Base-by-base conservation (phyloP, 2,329 filamentous ascomycete genomes). In the Curvularia spicifera region DNA sequence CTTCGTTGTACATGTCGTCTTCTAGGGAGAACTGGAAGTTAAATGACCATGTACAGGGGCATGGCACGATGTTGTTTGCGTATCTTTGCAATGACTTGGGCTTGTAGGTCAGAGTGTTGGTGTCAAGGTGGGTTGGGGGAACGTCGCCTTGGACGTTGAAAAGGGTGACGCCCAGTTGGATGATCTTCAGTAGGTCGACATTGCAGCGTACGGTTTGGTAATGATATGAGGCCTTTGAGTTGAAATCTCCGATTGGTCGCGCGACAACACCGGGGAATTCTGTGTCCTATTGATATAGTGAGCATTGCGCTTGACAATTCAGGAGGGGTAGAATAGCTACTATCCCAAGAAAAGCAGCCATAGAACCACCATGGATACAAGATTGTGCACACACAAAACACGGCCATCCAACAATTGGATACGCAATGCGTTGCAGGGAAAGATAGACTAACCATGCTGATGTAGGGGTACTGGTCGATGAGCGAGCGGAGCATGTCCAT, bases 251-350 rank as follows among this genome's bases (percentile, higher is more conserved):
- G 84, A 99, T 98, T 1, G 95, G 95, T 67, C 95, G 87, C 26
- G 94, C 92, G 52, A 99, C 94, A 52, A 99, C 93, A 56, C 95
- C 95, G n/a, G 95, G 95, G 70, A 99, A 99, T 76, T 98, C 94
- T 24, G 95, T 97, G 76, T 99, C 95, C 93, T 97, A 20, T 51
- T 29, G 18, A 13, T 18, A 42, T 31, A 39, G 59, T 73, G 51
- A 73, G 69, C 51, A 60, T 53, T 24, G 20, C 42, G 28, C 39
- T 13, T 39, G 5, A 43, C n/a, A 48, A 6, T 9, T 28, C 18
- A 29, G 33, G 45, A 46, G 43, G 35, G 33, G 52, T 47, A 56
- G 56, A 59, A 46, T 46, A 18, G 43, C 56, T 51, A 48, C 57
- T 64, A 64, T 60, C 60, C 45, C 46, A 42, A 37, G 12, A 37